Conservation (phyloP, 129 eudicot genomes). For the Ambrosia artemisiifolia region DNA sequence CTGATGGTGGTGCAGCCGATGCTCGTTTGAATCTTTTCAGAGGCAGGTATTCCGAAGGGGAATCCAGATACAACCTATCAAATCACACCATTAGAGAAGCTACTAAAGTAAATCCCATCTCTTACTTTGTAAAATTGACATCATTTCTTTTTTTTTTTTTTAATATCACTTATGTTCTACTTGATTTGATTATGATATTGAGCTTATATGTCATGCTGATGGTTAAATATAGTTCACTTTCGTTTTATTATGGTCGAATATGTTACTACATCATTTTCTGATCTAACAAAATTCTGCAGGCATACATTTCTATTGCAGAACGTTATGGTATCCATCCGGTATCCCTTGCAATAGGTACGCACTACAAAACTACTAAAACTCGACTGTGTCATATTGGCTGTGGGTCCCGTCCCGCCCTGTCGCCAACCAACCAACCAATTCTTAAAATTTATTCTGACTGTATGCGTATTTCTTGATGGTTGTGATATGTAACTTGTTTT, state of each 20-base stretch:
- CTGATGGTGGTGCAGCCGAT: conserved; percentile 64
- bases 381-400: no score
- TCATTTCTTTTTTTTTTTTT: background rate
- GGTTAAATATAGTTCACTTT: background rate
- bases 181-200: background rate
- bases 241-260: background rate
- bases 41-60: conserved; percentile 95
- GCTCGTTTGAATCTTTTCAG: conserved; percentile 83
- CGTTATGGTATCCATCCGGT: conserved; percentile 77
- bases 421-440: no score
- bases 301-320: conserved; percentile 60
- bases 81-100: conserved; percentile 44
- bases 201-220: background rate
- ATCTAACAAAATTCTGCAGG: conserved; percentile 42
- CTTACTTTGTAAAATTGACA: background rate
- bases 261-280: conserved; percentile 1
- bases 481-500: conserved; percentile 5
- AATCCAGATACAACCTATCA: conserved; percentile 79
- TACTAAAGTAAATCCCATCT: conserved; percentile 42
- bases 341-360: conserved; percentile 82
- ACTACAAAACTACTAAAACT: background rate
- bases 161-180: background rate
- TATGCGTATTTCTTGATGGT: no score
- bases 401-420: no score
- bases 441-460: no score